Conservation (phyloP, 306 rosid species). For the Inga oerstediana region DNA sequence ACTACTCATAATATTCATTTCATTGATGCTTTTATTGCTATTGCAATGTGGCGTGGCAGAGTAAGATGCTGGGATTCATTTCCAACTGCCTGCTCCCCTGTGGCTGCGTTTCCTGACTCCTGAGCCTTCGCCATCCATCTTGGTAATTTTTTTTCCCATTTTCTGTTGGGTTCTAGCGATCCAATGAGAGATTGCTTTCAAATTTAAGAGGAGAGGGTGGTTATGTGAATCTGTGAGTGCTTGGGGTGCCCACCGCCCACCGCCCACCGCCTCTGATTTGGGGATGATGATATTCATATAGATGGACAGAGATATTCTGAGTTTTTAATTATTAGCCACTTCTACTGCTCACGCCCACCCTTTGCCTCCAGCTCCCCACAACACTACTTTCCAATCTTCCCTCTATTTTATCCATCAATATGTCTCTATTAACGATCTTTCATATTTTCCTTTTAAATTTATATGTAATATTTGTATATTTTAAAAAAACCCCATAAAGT, state of each 20-base stretch:
- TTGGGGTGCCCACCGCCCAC: too few relatives aligned
- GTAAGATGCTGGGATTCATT: slow-evolving; percentile 73
- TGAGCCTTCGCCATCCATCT: background rate
- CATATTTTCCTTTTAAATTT: too few relatives aligned
- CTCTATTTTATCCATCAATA: too few relatives aligned
- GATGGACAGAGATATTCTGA: background rate
- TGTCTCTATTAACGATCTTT: too few relatives aligned
- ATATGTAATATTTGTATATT: too few relatives aligned
- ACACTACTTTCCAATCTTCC: background rate
- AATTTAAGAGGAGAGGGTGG: background rate
- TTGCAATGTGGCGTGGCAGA: slow-evolving; percentile 44
- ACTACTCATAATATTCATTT: background rate
- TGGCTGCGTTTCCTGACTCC: slow-evolving; percentile 62
- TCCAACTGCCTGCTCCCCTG: slow-evolving; percentile 84
- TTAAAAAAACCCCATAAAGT: too few relatives aligned
- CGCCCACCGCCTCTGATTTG: too few relatives aligned
- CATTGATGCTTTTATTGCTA: background rate
- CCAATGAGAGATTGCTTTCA: background rate
- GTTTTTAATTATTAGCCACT: background rate
- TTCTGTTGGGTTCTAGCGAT: background rate
- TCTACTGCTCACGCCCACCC: background rate
- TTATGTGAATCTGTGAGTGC: too few relatives aligned
- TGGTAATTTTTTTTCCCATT: background rate
- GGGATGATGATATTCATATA: too few relatives aligned
- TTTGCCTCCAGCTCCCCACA: too few relatives aligned